These are phyloP conservation scores for Blastomyces silverae DNA, from an alignment of 2,329 filamentous ascomycete genomes.

Conservation along the genomic window DNA sequence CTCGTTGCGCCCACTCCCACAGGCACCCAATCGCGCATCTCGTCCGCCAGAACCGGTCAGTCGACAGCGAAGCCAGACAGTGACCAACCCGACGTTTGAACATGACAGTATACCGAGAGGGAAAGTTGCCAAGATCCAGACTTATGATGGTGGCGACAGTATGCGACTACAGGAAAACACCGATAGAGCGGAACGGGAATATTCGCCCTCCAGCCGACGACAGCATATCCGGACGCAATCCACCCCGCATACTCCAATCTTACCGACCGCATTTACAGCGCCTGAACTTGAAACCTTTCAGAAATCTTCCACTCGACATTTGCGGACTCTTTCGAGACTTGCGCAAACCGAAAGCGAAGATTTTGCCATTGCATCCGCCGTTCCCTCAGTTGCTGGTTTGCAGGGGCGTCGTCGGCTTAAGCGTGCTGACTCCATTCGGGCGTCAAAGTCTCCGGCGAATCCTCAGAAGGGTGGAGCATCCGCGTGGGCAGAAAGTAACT, in stretches of 20 bases:
- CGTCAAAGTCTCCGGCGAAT: conserved; percentile 45
- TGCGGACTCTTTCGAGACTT: conserved; percentile 78
- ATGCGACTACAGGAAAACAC: conserved; percentile 27
- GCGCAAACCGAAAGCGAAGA: conserved; percentile 71
- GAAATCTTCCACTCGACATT: conserved; percentile 81
- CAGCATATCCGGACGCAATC: conserved; percentile 29
- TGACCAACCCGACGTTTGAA: conserved; percentile 48
- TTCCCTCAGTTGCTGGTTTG: conserved; percentile 80
- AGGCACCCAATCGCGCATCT: conserved; percentile 51
- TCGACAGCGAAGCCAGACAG: conserved; percentile 53
- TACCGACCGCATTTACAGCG: conserved; percentile 33
- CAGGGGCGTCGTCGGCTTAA: conserved; percentile 79
- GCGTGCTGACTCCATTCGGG: conserved; percentile 52
- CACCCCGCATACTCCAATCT: conserved; percentile 28
- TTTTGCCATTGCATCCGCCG: conserved; percentile 68
- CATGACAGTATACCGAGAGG: conserved; percentile 24
- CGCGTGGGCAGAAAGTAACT: conserved; percentile 76
- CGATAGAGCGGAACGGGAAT: conserved; percentile 15
- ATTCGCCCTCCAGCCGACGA: conserved; percentile 23
- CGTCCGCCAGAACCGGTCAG: conserved; percentile 25
- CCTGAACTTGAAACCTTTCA: conserved; percentile 76
- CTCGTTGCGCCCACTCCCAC: conserved; percentile 67
- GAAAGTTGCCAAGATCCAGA: neutral
- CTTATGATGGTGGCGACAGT: conserved; percentile 18
- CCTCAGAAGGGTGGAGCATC: conserved; percentile 50